These are phyloP conservation scores for Apiotrichum domesticum DNA, from an alignment of 1,284 basidiomycete species.

Conservation along the genomic window DNA sequence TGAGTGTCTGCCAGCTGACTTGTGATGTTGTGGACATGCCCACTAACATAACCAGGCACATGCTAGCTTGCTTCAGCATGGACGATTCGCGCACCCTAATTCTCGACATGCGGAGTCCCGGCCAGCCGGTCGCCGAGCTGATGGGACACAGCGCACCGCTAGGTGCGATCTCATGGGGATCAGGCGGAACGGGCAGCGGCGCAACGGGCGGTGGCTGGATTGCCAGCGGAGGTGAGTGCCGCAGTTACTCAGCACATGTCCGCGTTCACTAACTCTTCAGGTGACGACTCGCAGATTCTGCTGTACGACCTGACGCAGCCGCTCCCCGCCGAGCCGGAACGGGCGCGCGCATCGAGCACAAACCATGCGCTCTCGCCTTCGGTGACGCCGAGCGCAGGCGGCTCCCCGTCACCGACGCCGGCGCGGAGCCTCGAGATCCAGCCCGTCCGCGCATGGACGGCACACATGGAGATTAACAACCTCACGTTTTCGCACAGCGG, in stretches of 20 bases:
- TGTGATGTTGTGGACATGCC: too few species aligned
- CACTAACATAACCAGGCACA: conserved; percentile 28
- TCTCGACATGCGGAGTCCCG: conserved; percentile 88
- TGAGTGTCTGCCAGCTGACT: conserved; percentile 8
- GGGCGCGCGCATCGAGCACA: background rate
- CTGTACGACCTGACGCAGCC: conserved; percentile 68
- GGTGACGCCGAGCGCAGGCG: conserved; percentile 57
- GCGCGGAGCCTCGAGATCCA: conserved; percentile 51
- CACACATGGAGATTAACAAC: conserved; percentile 72
- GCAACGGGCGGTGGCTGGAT: conserved; percentile 66
- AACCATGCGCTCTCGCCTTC: conserved; percentile 24
- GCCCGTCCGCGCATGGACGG: conserved; percentile 79
- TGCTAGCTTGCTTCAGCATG: conserved; percentile 51
- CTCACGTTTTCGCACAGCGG: conserved; percentile 66
- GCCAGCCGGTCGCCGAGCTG: conserved; percentile 84
- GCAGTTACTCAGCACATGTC: too few species aligned
- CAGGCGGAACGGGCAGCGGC: conserved; percentile 37
- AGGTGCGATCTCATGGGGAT: conserved; percentile 82
- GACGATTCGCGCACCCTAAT: conserved; percentile 81
- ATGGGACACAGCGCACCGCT: conserved; percentile 64
- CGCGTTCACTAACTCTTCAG: conserved; percentile 47
- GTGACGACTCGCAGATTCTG: conserved; percentile 83
- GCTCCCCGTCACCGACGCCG: conserved; percentile 52
- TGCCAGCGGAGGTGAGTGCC: conserved; percentile 66
- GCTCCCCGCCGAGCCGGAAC: conserved; percentile 23